Conservation (phyloP, 208 protist genomes). For the Acanthamoeba rhysodes region DNA sequence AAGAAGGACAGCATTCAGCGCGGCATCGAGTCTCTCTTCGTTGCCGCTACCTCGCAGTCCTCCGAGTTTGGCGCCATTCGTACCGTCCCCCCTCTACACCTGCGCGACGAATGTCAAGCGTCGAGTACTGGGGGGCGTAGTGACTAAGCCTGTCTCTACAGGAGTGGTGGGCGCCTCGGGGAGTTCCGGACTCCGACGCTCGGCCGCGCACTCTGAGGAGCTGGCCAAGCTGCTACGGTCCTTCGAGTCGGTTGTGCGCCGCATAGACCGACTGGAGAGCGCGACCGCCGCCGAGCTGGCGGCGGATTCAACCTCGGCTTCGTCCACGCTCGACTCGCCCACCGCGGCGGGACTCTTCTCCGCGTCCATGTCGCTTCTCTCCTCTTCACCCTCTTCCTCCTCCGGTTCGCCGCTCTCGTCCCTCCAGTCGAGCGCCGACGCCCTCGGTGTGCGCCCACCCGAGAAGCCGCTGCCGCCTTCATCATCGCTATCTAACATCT, state of each 20-base stretch:
- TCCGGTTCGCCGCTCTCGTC: neutral
- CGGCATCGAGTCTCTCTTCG: constrained; percentile 1
- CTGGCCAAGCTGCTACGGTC: constrained; percentile 2
- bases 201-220: neutral
- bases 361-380: neutral
- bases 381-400: neutral
- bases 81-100: neutral
- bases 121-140: too few relatives aligned
- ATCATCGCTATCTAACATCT: neutral
- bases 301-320: neutral
- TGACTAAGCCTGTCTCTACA: too few relatives aligned
- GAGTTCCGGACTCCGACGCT: neutral
- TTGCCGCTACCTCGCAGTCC: neutral
- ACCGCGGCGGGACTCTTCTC: neutral
- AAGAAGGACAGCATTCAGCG: neutral
- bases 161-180: neutral
- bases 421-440: neutral
- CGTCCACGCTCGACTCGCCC: neutral
- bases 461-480: neutral
- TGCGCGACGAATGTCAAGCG: neutral
- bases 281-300: neutral
- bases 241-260: neutral
- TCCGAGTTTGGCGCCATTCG: neutral
- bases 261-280: constrained; percentile 10
- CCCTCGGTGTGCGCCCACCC: neutral